Conservation (phyloP, 176 grass and related monocot species). For the Oryza meyeriana region DNA sequence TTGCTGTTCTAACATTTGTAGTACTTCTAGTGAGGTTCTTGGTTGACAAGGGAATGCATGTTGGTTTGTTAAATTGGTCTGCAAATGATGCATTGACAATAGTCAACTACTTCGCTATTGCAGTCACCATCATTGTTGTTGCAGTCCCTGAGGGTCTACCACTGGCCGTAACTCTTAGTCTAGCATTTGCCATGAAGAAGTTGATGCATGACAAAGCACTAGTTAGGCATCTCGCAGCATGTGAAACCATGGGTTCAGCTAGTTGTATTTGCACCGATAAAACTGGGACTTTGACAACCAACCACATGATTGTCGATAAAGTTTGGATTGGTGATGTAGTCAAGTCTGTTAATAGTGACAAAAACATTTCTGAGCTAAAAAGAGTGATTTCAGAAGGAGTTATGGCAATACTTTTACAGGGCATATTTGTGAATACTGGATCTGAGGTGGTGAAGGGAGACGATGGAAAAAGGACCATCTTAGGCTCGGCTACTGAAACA, state of each 20-base stretch:
- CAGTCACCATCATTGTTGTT: slow-evolving; percentile 86
- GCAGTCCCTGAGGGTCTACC: slow-evolving; percentile 91
- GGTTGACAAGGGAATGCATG: slow-evolving; percentile 48
- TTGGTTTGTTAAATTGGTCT: slow-evolving; percentile 58
- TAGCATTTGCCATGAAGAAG: slow-evolving; percentile 98
- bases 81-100: slow-evolving; percentile 67
- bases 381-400: slow-evolving; percentile 48
- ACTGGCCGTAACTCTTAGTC: slow-evolving; percentile 86
- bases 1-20: slow-evolving; percentile 75
- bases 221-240: slow-evolving; percentile 82
- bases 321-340: slow-evolving; percentile 65
- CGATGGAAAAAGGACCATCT: slow-evolving; percentile 56
- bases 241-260: slow-evolving; percentile 95
- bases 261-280: slow-evolving; percentile 93
- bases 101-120: slow-evolving; percentile 82
- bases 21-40: slow-evolving; percentile 67
- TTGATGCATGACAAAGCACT: slow-evolving; percentile 85
- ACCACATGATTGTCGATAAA: slow-evolving; percentile 85
- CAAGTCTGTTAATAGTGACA: slow-evolving; percentile 36
- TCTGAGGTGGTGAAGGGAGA: slow-evolving; percentile 72
- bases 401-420: slow-evolving; percentile 56
- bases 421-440: slow-evolving; percentile 82
- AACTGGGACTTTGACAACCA: slow-evolving; percentile 93
- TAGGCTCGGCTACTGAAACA: slow-evolving; percentile 81
- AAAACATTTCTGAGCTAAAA: slow-evolving; percentile 42